Conservation (phyloP, 192 early-diverging fungal species). For the Backusella macrospora region DNA sequence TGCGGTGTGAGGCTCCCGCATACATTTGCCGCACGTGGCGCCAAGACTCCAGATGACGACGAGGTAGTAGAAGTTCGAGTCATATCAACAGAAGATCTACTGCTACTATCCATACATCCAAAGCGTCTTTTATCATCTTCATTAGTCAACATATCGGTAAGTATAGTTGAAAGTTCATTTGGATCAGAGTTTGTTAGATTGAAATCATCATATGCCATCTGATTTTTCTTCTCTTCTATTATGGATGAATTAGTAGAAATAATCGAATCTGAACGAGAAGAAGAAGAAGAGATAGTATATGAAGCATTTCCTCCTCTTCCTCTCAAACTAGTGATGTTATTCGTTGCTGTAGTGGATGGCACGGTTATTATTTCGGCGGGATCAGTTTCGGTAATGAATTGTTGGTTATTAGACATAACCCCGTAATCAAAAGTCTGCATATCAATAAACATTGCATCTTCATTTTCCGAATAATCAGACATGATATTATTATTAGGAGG, state of each 20-base stretch:
- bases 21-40: not conserved
- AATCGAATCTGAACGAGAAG: no score
- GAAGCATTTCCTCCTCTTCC: no score
- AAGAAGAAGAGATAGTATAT: no score
- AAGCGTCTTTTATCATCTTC: not conserved
- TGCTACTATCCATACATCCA: not conserved
- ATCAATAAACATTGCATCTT: constrained; percentile 12
- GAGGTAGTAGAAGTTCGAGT: constrained; percentile 4
- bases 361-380: not conserved
- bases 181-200: not conserved
- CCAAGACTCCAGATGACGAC: not conserved
- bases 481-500: not conserved
- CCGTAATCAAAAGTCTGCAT: constrained; percentile 1
- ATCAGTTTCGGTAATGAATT: not conserved
- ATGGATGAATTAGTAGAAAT: no score
- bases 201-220: no score
- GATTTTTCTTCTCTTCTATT: no score
- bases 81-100: not conserved
- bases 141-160: not conserved
- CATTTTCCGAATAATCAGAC: constrained; percentile 11
- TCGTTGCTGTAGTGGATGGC: not conserved
- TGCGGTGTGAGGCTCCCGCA: constrained; percentile 21
- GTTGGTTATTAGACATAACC: not conserved
- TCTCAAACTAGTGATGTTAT: no score
- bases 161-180: not conserved